phyloP scores from a whole-genome alignment of 2,329 filamentous ascomycete genomes.

The Penicillium sp. region DNA sequence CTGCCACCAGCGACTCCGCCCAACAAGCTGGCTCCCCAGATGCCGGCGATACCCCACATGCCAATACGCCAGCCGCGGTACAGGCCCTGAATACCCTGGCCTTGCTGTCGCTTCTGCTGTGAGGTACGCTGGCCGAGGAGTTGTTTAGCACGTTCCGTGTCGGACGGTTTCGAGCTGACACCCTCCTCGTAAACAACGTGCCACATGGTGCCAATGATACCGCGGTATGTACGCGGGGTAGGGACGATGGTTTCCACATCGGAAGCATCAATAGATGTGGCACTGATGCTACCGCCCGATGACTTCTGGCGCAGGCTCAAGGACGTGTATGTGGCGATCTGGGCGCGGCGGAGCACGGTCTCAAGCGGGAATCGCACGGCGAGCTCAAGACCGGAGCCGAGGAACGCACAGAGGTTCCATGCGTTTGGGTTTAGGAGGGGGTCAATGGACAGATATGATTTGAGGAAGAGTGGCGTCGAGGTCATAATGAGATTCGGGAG shows the following conservation, averaged over 20 bases:
- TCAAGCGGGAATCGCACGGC: constrained; percentile 83
- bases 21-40: constrained; percentile 45
- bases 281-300: constrained; percentile 17
- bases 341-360: constrained; percentile 79
- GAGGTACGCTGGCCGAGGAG: constrained; percentile 33
- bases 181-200: constrained; percentile 78
- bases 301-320: constrained; percentile 41
- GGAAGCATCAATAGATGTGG: constrained; percentile 19
- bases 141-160: constrained; percentile 35
- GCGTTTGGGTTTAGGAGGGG: constrained; percentile 69
- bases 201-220: constrained; percentile 87
- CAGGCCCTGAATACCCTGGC: constrained; percentile 48
- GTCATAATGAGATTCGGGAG: constrained; percentile 74
- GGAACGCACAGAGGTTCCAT: constrained; percentile 74
- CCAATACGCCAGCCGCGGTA: constrained; percentile 52
- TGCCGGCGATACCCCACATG: constrained; percentile 48
- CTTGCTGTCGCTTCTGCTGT: constrained; percentile 41
- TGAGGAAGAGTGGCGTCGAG: constrained; percentile 74
- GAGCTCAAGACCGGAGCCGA: constrained; percentile 68
- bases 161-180: constrained; percentile 34
- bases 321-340: constrained; percentile 62
- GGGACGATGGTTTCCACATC: constrained; percentile 66
- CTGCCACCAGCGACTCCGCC: constrained; percentile 31
- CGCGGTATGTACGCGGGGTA: constrained; percentile 64
- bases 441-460: constrained; percentile 75